phyloP scores from a whole-genome alignment of 208 protist genomes.

The Crithidia bombi region DNA sequence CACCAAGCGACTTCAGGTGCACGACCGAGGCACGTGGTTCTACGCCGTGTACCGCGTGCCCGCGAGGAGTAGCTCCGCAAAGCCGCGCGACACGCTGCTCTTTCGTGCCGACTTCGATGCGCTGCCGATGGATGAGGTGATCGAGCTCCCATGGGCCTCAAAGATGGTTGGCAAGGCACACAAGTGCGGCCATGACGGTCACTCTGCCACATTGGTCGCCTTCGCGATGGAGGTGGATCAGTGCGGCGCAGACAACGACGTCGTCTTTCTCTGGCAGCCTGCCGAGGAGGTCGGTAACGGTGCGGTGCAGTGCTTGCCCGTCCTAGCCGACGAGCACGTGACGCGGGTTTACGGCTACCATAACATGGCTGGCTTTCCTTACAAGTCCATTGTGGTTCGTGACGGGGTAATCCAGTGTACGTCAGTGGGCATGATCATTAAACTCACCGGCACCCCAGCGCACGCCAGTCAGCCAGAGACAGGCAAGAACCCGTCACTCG shows the following conservation, averaged over 20 bases:
- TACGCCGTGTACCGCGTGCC: conserved; percentile 39
- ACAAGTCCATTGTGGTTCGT: conserved; percentile 38
- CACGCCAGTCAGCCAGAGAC: conserved; percentile 47
- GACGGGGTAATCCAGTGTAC: conserved; percentile 49
- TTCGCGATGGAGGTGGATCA: conserved; percentile 59
- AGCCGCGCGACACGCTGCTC: conserved; percentile 33
- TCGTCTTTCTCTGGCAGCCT: conserved; percentile 55
- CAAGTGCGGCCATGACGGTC: conserved; percentile 54
- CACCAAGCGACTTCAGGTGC: conserved; percentile 33
- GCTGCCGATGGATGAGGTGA: conserved; percentile 45
- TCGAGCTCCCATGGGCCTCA: conserved; percentile 45
- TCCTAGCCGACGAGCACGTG: conserved; percentile 45
- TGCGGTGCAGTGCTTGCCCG: conserved; percentile 45
- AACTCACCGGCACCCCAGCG: conserved; percentile 38
- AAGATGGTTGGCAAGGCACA: conserved; percentile 44
- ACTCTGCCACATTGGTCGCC: conserved; percentile 41
- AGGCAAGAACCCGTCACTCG: conserved; percentile 41
- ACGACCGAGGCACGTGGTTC: conserved; percentile 48
- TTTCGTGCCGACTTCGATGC: conserved; percentile 56
- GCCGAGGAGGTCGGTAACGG: conserved; percentile 45
- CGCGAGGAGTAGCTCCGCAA: background rate
- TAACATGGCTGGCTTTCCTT: conserved; percentile 46
- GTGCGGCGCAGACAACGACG: conserved; percentile 42
- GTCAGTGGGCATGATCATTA: conserved; percentile 50
- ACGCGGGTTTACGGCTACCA: conserved; percentile 50